These are phyloP conservation scores for Reticulascus tulasneorum DNA, from an alignment of 2,329 filamentous ascomycete genomes.

Conservation along the genomic window DNA sequence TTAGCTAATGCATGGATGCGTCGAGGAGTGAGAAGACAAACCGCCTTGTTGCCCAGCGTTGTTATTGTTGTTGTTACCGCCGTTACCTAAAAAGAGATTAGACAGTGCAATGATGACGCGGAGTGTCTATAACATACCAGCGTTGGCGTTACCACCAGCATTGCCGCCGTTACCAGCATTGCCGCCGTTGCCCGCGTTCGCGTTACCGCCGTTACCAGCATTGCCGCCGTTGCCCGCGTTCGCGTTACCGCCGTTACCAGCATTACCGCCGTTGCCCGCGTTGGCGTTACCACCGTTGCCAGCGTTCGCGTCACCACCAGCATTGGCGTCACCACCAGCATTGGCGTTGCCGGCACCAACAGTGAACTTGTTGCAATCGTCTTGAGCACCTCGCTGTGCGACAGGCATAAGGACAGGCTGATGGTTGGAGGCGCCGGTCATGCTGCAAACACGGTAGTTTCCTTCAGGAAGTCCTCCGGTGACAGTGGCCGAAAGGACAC, in stretches of 20 bases:
- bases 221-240: constrained; percentile 4
- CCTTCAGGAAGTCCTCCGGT: constrained; percentile 56
- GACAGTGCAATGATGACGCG: constrained; percentile 3
- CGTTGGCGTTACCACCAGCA: constrained; percentile 9
- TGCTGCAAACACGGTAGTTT: constrained; percentile 63
- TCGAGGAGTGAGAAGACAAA: constrained; percentile 5
- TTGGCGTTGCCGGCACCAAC: constrained; percentile 18
- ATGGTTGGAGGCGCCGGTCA: constrained; percentile 61
- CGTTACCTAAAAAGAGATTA: too few relatives aligned
- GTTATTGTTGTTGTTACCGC: constrained; percentile 5
- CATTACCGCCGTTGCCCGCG: constrained; percentile 11
- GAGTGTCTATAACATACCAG: constrained; percentile 6
- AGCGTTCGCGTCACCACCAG: constrained; percentile 11
- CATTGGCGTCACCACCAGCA: constrained; percentile 15
- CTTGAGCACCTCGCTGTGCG: constrained; percentile 62
- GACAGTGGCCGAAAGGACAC: constrained; percentile 49
- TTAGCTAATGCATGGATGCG: background rate
- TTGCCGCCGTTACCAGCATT: constrained; percentile 5
- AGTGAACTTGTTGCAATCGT: constrained; percentile 46
- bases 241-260: constrained; percentile 16
- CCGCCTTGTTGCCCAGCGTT: constrained; percentile 8
- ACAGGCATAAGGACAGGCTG: constrained; percentile 64
- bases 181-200: constrained; percentile 1
- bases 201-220: constrained; percentile 5
- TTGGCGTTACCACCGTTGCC: constrained; percentile 15